A percentile compares a stretch with the other conserved stretches of the same genome.
Evolutionary conservation across 306 rosid species (phyloP).

Genomic region (Glycine tomentella): DNA sequence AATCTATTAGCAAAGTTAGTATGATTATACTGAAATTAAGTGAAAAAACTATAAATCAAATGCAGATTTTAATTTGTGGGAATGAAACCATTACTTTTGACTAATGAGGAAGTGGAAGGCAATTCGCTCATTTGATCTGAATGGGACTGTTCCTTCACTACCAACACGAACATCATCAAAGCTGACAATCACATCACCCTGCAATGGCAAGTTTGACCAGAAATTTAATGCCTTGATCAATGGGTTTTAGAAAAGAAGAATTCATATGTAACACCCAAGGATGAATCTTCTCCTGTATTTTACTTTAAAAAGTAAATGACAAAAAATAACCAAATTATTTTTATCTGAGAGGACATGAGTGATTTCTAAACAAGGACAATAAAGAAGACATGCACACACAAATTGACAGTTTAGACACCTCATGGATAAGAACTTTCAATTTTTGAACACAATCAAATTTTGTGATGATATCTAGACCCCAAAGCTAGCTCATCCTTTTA

Average conservation of each 20-base stretch:
- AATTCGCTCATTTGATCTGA: conserved; percentile 89
- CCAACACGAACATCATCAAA: conserved; percentile 86
- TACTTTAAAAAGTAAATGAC: conserved; percentile 10
- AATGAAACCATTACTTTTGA: conserved; percentile 75
- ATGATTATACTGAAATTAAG: conserved; percentile 16
- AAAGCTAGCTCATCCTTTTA: conserved; percentile 22
- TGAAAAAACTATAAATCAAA: too few relatives aligned
- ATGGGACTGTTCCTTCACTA: conserved; percentile 96
- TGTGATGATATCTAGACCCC: conserved; percentile 15
- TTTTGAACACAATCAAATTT: conserved; percentile 3
- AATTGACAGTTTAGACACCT: conserved; percentile 2
- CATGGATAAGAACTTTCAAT: conserved; percentile 28
- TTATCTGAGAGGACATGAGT: conserved; percentile 12
- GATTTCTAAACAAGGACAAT: conserved; percentile 37
- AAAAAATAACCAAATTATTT: conserved; percentile 29
- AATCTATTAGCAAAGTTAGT: conserved; percentile 13
- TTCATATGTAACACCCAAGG: conserved; percentile 11
- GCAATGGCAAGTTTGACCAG: conserved; percentile 48
- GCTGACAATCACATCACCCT: conserved; percentile 99
- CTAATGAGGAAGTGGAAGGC: conserved; percentile 94
- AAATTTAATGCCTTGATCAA: conserved; percentile 30
- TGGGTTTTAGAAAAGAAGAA: conserved; percentile 31
- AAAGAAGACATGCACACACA: conserved; percentile 20
- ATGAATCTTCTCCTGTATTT: conserved; percentile 13
- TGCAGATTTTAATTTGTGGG: background rate